These are phyloP conservation scores for Amyloporia xantha DNA, from an alignment of 768 basidiomycete species.

Conservation along the genomic window DNA sequence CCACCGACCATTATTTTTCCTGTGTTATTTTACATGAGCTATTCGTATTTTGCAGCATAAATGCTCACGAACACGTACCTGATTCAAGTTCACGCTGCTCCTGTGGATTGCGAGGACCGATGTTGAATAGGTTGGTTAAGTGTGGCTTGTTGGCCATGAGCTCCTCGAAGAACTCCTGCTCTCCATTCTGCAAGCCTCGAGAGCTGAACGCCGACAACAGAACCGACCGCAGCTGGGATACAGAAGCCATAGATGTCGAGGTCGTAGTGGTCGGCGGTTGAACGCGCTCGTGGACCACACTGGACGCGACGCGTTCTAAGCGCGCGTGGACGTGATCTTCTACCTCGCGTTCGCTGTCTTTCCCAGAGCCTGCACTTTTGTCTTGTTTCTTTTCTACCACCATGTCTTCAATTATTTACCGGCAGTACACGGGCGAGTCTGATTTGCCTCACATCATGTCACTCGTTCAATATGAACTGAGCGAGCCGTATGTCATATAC, in stretches of 20 bases:
- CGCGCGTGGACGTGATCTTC: background rate
- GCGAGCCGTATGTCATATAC: slow-evolving; percentile 94
- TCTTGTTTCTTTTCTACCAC: background rate
- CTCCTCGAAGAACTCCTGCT: slow-evolving; percentile 73
- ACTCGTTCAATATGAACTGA: slow-evolving; percentile 86
- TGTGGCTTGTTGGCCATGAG: slow-evolving; percentile 59
- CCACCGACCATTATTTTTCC: slow-evolving; percentile 63
- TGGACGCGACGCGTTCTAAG: slow-evolving; percentile 8
- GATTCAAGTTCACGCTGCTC: slow-evolving; percentile 71
- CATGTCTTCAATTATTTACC: slow-evolving; percentile 45
- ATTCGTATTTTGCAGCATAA: no score
- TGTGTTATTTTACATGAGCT: slow-evolving; percentile 22
- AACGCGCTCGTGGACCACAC: slow-evolving; percentile 4
- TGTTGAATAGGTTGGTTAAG: slow-evolving; percentile 58
- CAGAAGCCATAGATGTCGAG: slow-evolving; percentile 47
- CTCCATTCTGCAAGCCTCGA: slow-evolving; percentile 41
- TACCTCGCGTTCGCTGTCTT: background rate
- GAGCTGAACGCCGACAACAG: slow-evolving; percentile 43
- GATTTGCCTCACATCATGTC: slow-evolving; percentile 81
- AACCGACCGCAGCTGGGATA: slow-evolving; percentile 48
- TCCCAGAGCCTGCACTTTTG: background rate
- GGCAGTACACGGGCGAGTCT: slow-evolving; percentile 67
- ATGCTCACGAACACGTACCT: slow-evolving; percentile 27
- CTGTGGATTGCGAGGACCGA: slow-evolving; percentile 51
- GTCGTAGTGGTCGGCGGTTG: slow-evolving; percentile 6